These are phyloP conservation scores for Pseudopediastrum boryanum DNA, from an alignment of 139 green algal genomes.

Conservation along the genomic window DNA sequence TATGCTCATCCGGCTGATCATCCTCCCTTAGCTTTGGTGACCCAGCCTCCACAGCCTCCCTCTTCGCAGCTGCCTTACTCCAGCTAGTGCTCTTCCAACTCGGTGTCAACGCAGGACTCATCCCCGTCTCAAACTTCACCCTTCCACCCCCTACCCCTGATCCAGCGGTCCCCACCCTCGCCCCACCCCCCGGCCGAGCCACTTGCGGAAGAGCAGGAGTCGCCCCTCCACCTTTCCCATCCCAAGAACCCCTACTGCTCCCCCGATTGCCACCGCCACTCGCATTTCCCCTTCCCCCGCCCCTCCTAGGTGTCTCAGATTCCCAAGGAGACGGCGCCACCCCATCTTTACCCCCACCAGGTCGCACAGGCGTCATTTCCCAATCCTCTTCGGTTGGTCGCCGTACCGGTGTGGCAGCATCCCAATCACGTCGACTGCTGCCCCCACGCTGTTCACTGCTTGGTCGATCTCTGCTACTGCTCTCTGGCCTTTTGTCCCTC, in stretches of 20 bases:
- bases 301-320: conserved; percentile 15
- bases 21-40: conserved; percentile 62
- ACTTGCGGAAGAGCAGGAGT: conserved; percentile 49
- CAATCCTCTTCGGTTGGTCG: conserved; percentile 53
- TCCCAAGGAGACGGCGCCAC: not conserved
- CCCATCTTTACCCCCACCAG: not conserved
- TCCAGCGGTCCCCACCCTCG: conserved; percentile 12
- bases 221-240: conserved; percentile 1
- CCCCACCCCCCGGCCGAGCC: conserved; percentile 41
- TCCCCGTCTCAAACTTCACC: conserved; percentile 74
- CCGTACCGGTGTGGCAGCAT: conserved; percentile 37
- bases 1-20: not conserved
- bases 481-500: conserved; percentile 27
- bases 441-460: not conserved
- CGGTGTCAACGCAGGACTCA: conserved; percentile 67
- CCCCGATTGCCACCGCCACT: conserved; percentile 11
- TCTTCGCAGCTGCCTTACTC: conserved; percentile 42
- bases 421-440: conserved; percentile 37
- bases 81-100: conserved; percentile 71
- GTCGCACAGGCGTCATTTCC: conserved; percentile 59
- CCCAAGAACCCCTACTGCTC: not conserved
- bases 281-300: not conserved
- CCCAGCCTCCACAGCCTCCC: conserved; percentile 40
- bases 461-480: conserved; percentile 34
- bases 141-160: conserved; percentile 24